phyloP scores from a whole-genome alignment of 306 rosid species.

The Fagus crenata region DNA sequence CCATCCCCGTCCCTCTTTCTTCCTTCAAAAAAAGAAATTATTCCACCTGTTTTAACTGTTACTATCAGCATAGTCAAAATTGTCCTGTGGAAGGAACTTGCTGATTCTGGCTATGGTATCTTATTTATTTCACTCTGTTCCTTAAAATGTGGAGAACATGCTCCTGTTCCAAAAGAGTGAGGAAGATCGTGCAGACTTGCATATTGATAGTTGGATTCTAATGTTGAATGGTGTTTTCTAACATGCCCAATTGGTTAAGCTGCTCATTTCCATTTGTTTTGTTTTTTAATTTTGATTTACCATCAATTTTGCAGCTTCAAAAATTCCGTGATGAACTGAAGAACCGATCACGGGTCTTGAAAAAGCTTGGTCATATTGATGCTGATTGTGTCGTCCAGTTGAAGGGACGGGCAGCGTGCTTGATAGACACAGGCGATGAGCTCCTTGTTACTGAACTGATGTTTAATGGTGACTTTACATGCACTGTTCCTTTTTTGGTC shows the following conservation, averaged over 20 bases:
- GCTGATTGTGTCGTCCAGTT: slow-evolving; percentile 89
- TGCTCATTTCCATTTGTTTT: neutral
- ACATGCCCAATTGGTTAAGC: neutral
- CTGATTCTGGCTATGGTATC: neutral
- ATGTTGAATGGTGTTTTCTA: neutral
- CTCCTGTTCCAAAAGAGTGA: neutral
- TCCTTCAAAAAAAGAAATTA: neutral
- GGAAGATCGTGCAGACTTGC: slow-evolving; percentile 4
- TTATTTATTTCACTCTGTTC: neutral
- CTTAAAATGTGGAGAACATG: neutral
- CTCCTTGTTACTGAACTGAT: slow-evolving; percentile 95
- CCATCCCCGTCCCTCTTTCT: too few relatives aligned
- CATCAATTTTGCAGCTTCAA: slow-evolving; percentile 61
- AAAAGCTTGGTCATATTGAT: slow-evolving; percentile 96
- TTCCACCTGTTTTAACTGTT: neutral
- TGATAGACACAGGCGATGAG: slow-evolving; percentile 98
- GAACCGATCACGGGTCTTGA: slow-evolving; percentile 90
- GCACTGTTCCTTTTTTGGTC: slow-evolving; percentile 9
- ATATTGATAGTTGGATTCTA: neutral
- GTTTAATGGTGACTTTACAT: slow-evolving; percentile 78
- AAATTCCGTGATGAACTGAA: slow-evolving; percentile 89
- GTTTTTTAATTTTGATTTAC: slow-evolving; percentile 3
- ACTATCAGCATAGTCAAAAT: neutral
- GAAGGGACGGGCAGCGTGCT: slow-evolving; percentile 98
- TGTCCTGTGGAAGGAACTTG: neutral